These are phyloP conservation scores for Tolypocladium cylindrosporum DNA, from an alignment of 2,329 filamentous ascomycete species.

Conservation along the genomic window DNA sequence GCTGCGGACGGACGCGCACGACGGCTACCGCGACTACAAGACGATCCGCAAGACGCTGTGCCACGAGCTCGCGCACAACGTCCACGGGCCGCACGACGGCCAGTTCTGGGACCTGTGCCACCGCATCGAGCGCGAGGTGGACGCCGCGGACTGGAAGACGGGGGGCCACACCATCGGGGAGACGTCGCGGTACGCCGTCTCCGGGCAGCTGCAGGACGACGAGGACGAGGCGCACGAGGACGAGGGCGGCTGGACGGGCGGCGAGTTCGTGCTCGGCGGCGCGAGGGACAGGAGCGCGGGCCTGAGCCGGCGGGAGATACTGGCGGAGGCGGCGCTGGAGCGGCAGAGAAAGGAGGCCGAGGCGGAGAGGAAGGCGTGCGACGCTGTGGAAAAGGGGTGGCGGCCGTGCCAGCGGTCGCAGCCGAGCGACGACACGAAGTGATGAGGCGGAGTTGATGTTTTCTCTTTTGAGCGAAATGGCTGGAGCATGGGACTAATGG, in stretches of 20 bases:
- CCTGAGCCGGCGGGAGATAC: constrained; percentile 62
- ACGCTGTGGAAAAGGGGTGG: constrained; percentile 18
- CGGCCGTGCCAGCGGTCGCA: constrained; percentile 16
- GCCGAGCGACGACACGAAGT: constrained; percentile 14
- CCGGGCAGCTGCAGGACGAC: constrained; percentile 33
- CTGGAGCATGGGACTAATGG: not conserved
- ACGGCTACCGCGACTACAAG: constrained; percentile 88
- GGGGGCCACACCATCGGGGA: constrained; percentile 59
- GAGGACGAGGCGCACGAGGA: constrained; percentile 50
- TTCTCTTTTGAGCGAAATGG: not conserved
- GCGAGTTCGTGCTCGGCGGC: constrained; percentile 64
- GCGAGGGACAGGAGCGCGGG: constrained; percentile 30
- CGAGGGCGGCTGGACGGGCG: constrained; percentile 68
- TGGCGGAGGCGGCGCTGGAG: constrained; percentile 43
- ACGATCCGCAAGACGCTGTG: constrained; percentile 87
- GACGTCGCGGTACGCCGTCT: constrained; percentile 48
- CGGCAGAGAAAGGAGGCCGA: constrained; percentile 22
- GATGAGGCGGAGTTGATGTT: not conserved
- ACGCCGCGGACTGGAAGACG: constrained; percentile 65
- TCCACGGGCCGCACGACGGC: constrained; percentile 72
- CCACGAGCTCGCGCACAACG: constrained; percentile 91
- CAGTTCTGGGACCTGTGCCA: constrained; percentile 85
- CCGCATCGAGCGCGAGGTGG: constrained; percentile 81
- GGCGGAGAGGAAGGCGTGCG: constrained; percentile 20
- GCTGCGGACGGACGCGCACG: constrained; percentile 84